These are phyloP conservation scores for Aspergillus thermomutatus DNA, from an alignment of 2,329 filamentous ascomycete species.

Conservation along the genomic window DNA sequence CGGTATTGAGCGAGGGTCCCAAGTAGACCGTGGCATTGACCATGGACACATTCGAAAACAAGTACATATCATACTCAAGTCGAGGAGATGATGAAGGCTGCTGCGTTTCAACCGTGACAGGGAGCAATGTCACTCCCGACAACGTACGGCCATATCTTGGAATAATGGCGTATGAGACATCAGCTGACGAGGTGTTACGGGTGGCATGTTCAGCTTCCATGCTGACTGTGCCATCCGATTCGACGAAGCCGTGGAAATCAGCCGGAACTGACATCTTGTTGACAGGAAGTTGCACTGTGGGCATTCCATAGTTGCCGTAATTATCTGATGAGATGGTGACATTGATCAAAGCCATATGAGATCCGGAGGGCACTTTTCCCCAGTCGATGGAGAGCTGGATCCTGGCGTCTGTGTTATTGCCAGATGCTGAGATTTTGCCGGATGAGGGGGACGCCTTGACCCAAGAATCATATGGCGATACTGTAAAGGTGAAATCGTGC, in stretches of 20 bases:
- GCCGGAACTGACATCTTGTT: slow-evolving; percentile 48
- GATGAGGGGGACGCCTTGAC: slow-evolving; percentile 50
- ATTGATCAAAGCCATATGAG: slow-evolving; percentile 29
- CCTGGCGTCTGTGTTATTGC: slow-evolving; percentile 46
- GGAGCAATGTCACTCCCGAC: slow-evolving; percentile 56
- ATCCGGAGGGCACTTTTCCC: slow-evolving; percentile 42
- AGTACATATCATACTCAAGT: slow-evolving; percentile 60
- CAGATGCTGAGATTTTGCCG: slow-evolving; percentile 49
- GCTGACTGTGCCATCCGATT: slow-evolving; percentile 50
- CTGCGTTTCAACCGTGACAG: slow-evolving; percentile 51
- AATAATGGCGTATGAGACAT: slow-evolving; percentile 52
- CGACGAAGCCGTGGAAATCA: slow-evolving; percentile 60
- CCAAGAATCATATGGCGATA: slow-evolving; percentile 49
- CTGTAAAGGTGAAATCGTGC: slow-evolving; percentile 51
- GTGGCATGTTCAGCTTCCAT: slow-evolving; percentile 34
- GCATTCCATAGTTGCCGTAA: slow-evolving; percentile 33
- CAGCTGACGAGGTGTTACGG: slow-evolving; percentile 19
- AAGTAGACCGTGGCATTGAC: slow-evolving; percentile 41
- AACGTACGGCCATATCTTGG: slow-evolving; percentile 56
- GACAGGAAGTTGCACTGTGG: slow-evolving; percentile 54
- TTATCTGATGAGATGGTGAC: slow-evolving; percentile 22
- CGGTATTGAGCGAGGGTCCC: slow-evolving; percentile 48
- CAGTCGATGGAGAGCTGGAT: slow-evolving; percentile 58
- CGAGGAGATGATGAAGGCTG: slow-evolving; percentile 48
- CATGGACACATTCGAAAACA: slow-evolving; percentile 52